Evolutionary conservation across 83 land plant species (phyloP).

Genomic region (Picea engelmannii): DNA sequence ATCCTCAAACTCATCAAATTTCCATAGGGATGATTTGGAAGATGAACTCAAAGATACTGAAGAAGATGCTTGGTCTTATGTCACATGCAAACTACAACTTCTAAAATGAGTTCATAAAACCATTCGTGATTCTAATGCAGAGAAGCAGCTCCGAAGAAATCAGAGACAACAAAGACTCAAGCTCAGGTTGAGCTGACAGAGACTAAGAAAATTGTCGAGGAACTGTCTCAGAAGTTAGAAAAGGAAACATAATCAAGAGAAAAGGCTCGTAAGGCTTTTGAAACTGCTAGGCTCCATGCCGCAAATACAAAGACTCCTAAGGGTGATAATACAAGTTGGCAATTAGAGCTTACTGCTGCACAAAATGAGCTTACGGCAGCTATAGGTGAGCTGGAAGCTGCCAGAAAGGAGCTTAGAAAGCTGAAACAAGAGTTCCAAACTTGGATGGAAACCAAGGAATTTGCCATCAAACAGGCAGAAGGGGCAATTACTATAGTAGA

Average conservation of each 20-base stretch:
- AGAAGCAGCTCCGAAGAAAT: too few species aligned
- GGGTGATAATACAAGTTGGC: conserved; percentile 19
- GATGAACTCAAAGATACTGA: too few species aligned
- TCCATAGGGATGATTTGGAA: too few species aligned
- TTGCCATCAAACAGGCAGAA: conserved; percentile 34
- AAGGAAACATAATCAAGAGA: conserved; percentile 35
- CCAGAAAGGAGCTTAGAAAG: conserved; percentile 54
- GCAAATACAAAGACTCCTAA: conserved; percentile 1
- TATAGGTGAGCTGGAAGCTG: conserved; percentile 50
- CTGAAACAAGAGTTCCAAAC: conserved; percentile 50
- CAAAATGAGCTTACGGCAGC: conserved; percentile 36
- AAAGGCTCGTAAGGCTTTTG: conserved; percentile 26
- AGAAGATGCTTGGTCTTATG: too few species aligned
- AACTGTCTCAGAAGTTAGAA: conserved; percentile 38
- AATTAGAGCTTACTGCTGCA: conserved; percentile 42
- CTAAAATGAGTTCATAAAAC: too few species aligned
- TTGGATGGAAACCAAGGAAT: conserved; percentile 43
- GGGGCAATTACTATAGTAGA: conserved; percentile 35
- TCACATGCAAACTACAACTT: too few species aligned
- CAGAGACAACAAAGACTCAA: conserved; percentile 49
- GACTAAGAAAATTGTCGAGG: conserved; percentile 48
- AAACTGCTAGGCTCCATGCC: conserved; percentile 32
- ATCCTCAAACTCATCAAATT: too few species aligned
- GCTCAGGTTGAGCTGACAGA: conserved; percentile 54
- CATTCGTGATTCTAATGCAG: too few species aligned